Evolutionary conservation across 257 asterid genomes (phyloP).

Genomic region (Avicennia marina): DNA sequence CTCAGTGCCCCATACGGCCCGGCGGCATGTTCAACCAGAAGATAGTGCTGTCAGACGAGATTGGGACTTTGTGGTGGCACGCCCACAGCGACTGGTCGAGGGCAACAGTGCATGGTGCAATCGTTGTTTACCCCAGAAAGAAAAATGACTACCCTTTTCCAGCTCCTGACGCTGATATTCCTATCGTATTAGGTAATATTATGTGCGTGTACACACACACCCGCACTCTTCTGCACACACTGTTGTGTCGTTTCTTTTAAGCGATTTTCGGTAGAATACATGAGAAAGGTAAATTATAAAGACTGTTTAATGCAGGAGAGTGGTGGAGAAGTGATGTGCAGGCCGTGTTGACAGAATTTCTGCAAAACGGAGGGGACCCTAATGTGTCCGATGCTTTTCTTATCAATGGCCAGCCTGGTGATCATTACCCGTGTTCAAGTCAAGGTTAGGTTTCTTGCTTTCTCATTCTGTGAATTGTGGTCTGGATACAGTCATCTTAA

Average conservation of each 20-base stretch:
- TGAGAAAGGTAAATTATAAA: too few species aligned
- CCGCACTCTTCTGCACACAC: too few species aligned
- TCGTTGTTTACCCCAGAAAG: slow-evolving; percentile 26
- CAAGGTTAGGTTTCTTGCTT: slow-evolving; percentile 23
- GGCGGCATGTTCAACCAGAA: slow-evolving; percentile 33
- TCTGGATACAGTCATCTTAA: too few species aligned
- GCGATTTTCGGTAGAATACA: too few species aligned
- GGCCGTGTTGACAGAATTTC: slow-evolving; percentile 27
- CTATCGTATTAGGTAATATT: slow-evolving; percentile 41
- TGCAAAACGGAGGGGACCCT: slow-evolving; percentile 38
- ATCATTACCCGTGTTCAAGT: slow-evolving; percentile 41
- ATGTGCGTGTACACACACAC: too few species aligned
- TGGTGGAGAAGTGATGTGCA: slow-evolving; percentile 56
- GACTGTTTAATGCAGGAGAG: slow-evolving; percentile 25
- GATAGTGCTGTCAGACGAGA: slow-evolving; percentile 38
- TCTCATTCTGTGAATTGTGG: neutral
- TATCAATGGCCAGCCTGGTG: slow-evolving; percentile 68
- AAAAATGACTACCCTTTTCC: slow-evolving; percentile 39
- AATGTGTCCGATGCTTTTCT: slow-evolving; percentile 50
- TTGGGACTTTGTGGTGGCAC: slow-evolving; percentile 60
- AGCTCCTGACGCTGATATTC: slow-evolving; percentile 36
- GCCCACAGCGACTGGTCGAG: slow-evolving; percentile 52
- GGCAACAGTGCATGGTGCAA: slow-evolving; percentile 48
- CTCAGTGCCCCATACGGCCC: slow-evolving; percentile 50
- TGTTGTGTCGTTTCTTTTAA: too few species aligned